These are phyloP conservation scores for Lophiostoma macrostomum DNA, from an alignment of 495 filamentous ascomycete species.

Conservation along the genomic window DNA sequence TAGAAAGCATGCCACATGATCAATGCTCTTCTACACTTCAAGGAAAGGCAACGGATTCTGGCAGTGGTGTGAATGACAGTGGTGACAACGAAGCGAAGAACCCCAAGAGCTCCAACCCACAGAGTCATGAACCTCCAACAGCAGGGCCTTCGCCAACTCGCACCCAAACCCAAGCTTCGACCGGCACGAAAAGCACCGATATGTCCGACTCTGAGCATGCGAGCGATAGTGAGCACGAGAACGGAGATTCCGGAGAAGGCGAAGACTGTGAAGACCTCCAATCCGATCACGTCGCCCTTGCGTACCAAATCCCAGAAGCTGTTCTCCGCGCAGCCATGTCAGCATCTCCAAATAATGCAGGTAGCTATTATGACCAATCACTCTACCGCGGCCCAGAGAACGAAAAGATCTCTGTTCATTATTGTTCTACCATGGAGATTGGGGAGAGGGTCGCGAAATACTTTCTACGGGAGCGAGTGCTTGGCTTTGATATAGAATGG, in stretches of 20 bases:
- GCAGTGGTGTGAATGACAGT: no score
- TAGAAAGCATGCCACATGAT: no score
- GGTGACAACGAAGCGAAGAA: no score
- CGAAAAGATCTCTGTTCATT: conserved; percentile 32
- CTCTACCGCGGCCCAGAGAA: conserved; percentile 38
- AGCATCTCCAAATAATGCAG: conserved; percentile 29
- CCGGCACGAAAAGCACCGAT: no score
- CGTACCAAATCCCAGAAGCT: conserved; percentile 29
- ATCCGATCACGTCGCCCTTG: conserved; percentile 23
- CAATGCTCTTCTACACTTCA: no score
- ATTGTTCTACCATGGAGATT: conserved; percentile 35
- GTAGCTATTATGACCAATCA: conserved; percentile 34
- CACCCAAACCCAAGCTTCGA: no score
- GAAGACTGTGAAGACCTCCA: neutral
- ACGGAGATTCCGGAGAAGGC: neutral
- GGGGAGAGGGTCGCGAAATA: conserved; percentile 34
- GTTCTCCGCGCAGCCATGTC: conserved; percentile 28
- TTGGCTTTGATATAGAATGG: conserved; percentile 47
- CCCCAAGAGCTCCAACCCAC: no score
- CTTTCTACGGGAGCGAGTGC: conserved; percentile 37
- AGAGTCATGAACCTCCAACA: no score
- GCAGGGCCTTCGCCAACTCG: no score
- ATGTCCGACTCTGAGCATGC: no score
- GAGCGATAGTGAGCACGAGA: conserved; percentile 1
- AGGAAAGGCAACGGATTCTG: no score